Conservation (phyloP, 768 basidiomycete genomes). For the Pulveroboletus sp. region DNA sequence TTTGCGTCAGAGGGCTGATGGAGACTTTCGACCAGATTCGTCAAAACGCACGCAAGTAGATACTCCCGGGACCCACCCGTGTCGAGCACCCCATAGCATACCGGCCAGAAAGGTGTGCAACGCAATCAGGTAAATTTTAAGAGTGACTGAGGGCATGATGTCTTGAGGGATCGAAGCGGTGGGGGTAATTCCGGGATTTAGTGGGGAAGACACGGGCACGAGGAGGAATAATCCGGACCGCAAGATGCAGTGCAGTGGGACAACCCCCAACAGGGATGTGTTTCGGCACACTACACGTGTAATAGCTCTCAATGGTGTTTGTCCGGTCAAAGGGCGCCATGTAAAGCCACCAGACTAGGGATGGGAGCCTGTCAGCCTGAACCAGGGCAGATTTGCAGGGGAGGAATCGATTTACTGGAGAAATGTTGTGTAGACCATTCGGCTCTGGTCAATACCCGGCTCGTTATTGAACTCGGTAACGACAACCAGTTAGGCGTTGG, state of each 20-base stretch:
- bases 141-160: slow-evolving; percentile 12
- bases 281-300: background rate
- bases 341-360: too few relatives aligned
- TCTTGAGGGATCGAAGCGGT: background rate
- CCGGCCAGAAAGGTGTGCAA: slow-evolving; percentile 24
- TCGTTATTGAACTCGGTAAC: background rate
- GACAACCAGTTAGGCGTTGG: background rate
- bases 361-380: too few relatives aligned
- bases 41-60: background rate
- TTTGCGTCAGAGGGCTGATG: slow-evolving; percentile 44
- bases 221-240: too few relatives aligned
- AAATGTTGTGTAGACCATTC: background rate
- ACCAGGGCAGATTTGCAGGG: background rate
- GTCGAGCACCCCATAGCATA: slow-evolving; percentile 31
- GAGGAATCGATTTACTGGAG: background rate
- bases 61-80: slow-evolving; percentile 16
- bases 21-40: slow-evolving; percentile 16
- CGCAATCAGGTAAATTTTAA: slow-evolving; percentile 25
- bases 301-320: background rate
- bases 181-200: too few relatives aligned
- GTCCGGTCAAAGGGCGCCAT: background rate
- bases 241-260: too few relatives aligned
- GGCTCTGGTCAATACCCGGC: background rate
- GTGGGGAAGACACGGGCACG: too few relatives aligned
- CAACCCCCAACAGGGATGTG: background rate